Evolutionary conservation across 208 protist genomes (phyloP).

Genomic region (Hexamita inflata): DNA sequence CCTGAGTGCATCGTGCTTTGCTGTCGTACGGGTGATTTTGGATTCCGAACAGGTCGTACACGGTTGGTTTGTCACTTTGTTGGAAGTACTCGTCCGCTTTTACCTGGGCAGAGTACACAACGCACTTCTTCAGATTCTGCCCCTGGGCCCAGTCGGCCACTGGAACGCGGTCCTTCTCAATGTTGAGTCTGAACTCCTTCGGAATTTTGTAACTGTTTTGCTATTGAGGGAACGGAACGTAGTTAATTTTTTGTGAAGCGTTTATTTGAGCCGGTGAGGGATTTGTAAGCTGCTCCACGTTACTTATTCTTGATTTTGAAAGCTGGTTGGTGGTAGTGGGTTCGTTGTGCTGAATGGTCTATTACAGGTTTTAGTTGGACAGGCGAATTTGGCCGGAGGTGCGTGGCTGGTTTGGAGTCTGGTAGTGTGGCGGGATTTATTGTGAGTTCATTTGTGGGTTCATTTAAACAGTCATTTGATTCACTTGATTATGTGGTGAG

Average conservation of each 20-base stretch:
- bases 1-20: neutral
- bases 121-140: neutral
- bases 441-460: too few relatives aligned
- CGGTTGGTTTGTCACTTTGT: neutral
- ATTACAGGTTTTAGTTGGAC: neutral
- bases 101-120: neutral
- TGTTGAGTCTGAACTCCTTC: neutral
- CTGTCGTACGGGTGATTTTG: conserved; percentile 17
- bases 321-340: neutral
- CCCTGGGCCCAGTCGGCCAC: conserved; percentile 11
- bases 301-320: neutral
- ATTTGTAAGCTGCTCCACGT: neutral
- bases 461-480: too few relatives aligned
- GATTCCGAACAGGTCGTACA: conserved; percentile 22
- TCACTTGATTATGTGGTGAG: too few relatives aligned
- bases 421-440: too few relatives aligned
- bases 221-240: neutral
- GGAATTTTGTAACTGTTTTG: conserved; percentile 9
- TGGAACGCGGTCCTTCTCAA: neutral
- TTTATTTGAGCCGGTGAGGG: neutral
- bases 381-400: too few relatives aligned
- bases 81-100: conserved; percentile 13
- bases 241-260: neutral
- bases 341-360: neutral
- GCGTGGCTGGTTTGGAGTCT: too few relatives aligned